Evolutionary conservation across 352 stramenopile species (phyloP), one percentile per base, ranked within the genome.

Genomic region (Phytophthora rubi): DNA sequence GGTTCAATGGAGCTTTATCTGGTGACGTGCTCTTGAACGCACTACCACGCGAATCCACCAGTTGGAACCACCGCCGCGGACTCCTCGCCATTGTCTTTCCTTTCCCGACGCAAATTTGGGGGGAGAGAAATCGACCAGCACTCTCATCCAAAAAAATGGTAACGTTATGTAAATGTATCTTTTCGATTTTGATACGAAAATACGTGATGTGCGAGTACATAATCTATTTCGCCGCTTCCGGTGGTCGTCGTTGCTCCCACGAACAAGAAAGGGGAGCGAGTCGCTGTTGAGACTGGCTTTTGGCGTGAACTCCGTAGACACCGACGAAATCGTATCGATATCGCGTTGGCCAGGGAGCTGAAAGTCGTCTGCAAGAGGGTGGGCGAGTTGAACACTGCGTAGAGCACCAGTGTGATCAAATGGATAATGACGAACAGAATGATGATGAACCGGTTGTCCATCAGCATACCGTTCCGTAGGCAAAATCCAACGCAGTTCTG

Each of bases 321-420:
- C 15, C 6, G 42, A 49, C 42, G 42, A n/a, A 8, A 23, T 49
- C 15, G 35, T 42, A 42, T 10, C 35, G 35, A 13, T 13, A 42
- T 49, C 42, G 15, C n/a, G 15, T 21, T 12, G 15, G 15, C 42
- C 42, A 23, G 42, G 42, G 7, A 49, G 15, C 15, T 49, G n/a
- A 9, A 49, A 49, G 42, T 49, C 42, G 42, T 49, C 42, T 8
- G 42, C 1, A 49, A 49, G 42, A 49, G 42, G 42, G 42, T 49
- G 42, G 15, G 42, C 15, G 42, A 15, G 42, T 49, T 49, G 42
- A 49, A 49, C n/a, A 21, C 15, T 3, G 42, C 42, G 42, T 62
- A 71, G 8, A 71, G 56, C 39, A 71, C 42, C n/a, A 66, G 39
- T 39, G 53, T 65, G 49, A 58, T 59, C 26, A 48, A 62, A n/a